Percentiles rank a stretch among this genome's conserved stretches.
Evolutionary conservation across 148 eudicot species (phyloP).

Genomic region (Rhododendron ovatum): DNA sequence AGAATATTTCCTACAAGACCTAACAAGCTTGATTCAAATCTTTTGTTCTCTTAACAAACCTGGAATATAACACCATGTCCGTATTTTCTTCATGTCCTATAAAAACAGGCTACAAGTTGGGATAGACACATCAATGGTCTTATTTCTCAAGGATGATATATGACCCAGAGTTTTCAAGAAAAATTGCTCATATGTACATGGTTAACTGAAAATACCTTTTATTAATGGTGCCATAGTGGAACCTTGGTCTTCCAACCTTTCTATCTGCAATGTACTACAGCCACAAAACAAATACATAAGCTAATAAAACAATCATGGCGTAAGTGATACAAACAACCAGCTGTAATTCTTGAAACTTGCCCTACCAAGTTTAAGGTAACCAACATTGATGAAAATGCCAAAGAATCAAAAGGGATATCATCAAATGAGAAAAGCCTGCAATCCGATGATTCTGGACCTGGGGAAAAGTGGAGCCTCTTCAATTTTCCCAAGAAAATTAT

Average conservation of each 20-base stretch:
- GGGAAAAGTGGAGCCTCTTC: slow-evolving; percentile 79
- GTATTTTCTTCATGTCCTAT: neutral
- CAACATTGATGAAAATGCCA: slow-evolving; percentile 93
- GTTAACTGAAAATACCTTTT: slow-evolving; percentile 49
- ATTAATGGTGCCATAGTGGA: slow-evolving; percentile 89
- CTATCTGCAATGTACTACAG: slow-evolving; percentile 80
- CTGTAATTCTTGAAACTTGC: neutral
- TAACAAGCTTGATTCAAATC: neutral
- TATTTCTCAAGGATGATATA: neutral
- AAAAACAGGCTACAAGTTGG: neutral
- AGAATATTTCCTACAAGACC: neutral
- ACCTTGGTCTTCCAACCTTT: slow-evolving; percentile 67
- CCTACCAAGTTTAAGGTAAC: slow-evolving; percentile 82
- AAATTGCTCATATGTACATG: neutral
- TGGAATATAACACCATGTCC: neutral
- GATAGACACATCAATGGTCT: neutral
- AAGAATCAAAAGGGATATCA: slow-evolving; percentile 82
- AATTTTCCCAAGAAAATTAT: slow-evolving; percentile 83
- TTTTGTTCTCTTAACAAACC: neutral
- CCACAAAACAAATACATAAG: slow-evolving; percentile 10
- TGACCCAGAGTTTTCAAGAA: neutral
- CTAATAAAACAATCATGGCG: slow-evolving; percentile 4
- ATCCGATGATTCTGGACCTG: slow-evolving; percentile 92
- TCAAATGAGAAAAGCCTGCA: slow-evolving; percentile 73
- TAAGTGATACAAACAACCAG: neutral